Evolutionary conservation across 306 rosid species (phyloP), one percentile per base, ranked within the genome.

Genomic region (Phaseolus lunatus): DNA sequence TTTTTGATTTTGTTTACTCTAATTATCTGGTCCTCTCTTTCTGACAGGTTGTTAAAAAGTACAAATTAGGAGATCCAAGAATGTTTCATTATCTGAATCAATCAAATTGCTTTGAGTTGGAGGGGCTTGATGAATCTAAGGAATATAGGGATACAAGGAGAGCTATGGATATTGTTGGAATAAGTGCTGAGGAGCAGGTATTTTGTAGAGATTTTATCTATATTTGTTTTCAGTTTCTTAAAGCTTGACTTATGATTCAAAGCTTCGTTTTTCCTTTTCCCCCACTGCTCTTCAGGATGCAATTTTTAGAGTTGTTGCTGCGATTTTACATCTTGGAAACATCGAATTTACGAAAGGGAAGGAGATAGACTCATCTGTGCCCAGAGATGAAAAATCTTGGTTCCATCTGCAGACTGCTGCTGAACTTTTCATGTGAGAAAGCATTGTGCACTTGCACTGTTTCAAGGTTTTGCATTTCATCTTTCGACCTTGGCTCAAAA

Each of bases 141-240:
- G 96, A 92, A 62, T 90, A 90, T 76, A 62, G 50, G 43, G 91
- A 85, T 18, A 92, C 97, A 49, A 84, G 91, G 82, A 87, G 84
- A 49, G 96, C 97, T 74, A 92, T 92, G 96, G 96, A 90, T 18
- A 63, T 87, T 76, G 97, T 92, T 79, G 96, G 97, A 76, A 90
- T 92, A 70, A 87, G 86, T 85, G 64, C 85, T 26, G 88, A 85
- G 64, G 92, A 90, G 78, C 93, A 90, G 94, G 96, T 92, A 88
- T 12, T 73, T 20, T 70, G 47, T 58, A 48, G 22, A 50, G 27
- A 73, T 65, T 58, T 64, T 66, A 43, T 72, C 74, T 54, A 66
- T 56, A 41, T 84, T 76, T 50, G 67, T 47, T 22, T 13, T 43
- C 69, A 50, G 56, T 19, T 56, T 59, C 79, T 73, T 49, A 63